Conservation (phyloP, 2,329 filamentous ascomycete species). For the Paradendryphiella salina region DNA sequence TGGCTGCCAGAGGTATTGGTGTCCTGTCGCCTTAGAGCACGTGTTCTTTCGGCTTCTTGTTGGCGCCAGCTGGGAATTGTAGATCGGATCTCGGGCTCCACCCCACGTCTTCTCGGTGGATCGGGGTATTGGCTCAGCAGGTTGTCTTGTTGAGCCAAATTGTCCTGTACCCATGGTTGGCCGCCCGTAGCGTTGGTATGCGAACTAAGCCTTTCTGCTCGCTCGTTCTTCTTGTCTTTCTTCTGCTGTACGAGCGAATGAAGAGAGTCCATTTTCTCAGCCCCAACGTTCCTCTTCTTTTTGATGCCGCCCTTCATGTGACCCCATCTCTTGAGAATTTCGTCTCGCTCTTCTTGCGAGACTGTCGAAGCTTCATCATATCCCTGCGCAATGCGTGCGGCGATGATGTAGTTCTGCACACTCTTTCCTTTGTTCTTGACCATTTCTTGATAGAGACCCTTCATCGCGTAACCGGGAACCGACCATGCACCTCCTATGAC, state of each 20-base stretch:
- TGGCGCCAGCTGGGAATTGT: conserved; percentile 21
- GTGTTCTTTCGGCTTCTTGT: conserved; percentile 19
- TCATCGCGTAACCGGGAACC: conserved; percentile 79
- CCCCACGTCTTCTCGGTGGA: conserved; percentile 12
- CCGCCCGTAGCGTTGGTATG: conserved; percentile 15
- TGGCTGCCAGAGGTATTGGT: conserved; percentile 32
- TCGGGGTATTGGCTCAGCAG: conserved; percentile 19
- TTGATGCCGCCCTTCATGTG: conserved; percentile 61
- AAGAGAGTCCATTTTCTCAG: conserved; percentile 56
- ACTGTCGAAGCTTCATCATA: conserved; percentile 64
- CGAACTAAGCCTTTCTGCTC: conserved; percentile 33
- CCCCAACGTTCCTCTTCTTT: conserved; percentile 57
- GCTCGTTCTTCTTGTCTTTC: conserved; percentile 40
- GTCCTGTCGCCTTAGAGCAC: conserved; percentile 24
- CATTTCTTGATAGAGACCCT: conserved; percentile 78
- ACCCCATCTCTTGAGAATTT: conserved; percentile 70
- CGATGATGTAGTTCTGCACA: conserved; percentile 77
- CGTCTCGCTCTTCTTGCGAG: conserved; percentile 61
- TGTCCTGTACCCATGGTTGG: conserved; percentile 22
- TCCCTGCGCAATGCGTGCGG: conserved; percentile 75
- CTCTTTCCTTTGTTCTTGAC: conserved; percentile 70
- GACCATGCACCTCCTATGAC: conserved; percentile 68
- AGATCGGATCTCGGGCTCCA: conserved; percentile 19
- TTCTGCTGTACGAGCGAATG: conserved; percentile 49
- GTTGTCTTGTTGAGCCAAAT: conserved; percentile 20